Conservation (phyloP, 257 asterid species). For the Rehmannia glutinosa region DNA sequence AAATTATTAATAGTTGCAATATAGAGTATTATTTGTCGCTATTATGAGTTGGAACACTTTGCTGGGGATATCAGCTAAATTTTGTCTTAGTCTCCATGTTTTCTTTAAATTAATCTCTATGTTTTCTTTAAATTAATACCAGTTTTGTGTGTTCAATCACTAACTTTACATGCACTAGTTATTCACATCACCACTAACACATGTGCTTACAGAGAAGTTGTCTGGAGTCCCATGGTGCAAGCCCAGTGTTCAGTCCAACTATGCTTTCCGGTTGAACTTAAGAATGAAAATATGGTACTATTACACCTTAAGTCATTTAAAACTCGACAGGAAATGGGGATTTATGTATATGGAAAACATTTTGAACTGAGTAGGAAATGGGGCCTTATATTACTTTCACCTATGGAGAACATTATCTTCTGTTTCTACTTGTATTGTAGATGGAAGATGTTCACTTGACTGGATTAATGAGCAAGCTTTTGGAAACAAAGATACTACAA, state of each 20-base stretch:
- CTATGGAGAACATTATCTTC: neutral
- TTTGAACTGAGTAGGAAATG: neutral
- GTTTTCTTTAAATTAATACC: neutral
- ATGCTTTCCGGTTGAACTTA: constrained; percentile 88
- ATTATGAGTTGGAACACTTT: constrained; percentile 8
- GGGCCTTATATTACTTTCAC: neutral
- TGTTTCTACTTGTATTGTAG: constrained; percentile 34
- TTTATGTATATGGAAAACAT: neutral
- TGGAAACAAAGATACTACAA: constrained; percentile 86
- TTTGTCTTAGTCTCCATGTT: neutral
- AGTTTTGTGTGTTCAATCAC: neutral
- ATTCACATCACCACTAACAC: constrained; percentile 16
- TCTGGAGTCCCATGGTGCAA: constrained; percentile 93
- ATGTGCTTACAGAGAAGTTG: constrained; percentile 72
- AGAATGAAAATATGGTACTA: constrained; percentile 70
- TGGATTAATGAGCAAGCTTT: constrained; percentile 91
- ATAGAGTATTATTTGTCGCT: constrained; percentile 8
- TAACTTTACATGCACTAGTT: neutral
- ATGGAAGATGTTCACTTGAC: constrained; percentile 87
- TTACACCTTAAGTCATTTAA: constrained; percentile 10
- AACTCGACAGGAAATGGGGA: constrained; percentile 5
- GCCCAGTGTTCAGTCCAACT: constrained; percentile 96
- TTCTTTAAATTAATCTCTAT: neutral
- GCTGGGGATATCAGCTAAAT: neutral
- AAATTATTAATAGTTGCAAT: neutral